phyloP scores from a whole-genome alignment of 176 grass and related monocot species.

The Oryza officinalis region DNA sequence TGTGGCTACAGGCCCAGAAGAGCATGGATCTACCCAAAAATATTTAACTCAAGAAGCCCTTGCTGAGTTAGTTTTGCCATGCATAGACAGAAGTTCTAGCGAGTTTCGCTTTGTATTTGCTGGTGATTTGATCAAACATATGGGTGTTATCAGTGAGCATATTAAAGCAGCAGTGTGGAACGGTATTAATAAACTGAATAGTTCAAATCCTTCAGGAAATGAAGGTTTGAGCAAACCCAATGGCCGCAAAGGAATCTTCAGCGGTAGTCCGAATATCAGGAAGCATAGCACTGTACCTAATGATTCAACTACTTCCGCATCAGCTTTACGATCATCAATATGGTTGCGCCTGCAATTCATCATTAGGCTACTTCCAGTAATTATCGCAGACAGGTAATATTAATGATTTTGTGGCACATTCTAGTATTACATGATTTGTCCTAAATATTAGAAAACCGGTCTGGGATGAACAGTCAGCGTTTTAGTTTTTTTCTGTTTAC shows the following conservation, averaged over 20 bases:
- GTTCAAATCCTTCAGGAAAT: constrained; percentile 59
- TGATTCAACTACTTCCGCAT: constrained; percentile 72
- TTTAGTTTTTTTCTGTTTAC: neutral
- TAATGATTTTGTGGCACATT: neutral
- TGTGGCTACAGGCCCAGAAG: constrained; percentile 52
- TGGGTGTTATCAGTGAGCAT: constrained; percentile 81
- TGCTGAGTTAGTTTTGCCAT: constrained; percentile 86
- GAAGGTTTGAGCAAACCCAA: constrained; percentile 74
- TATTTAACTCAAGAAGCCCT: constrained; percentile 88
- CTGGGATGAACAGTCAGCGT: neutral
- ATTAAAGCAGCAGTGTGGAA: constrained; percentile 66
- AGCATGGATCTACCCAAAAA: constrained; percentile 56
- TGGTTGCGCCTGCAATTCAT: constrained; percentile 95
- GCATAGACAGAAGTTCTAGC: constrained; percentile 79
- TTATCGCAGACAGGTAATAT: constrained; percentile 83
- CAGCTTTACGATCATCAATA: constrained; percentile 67
- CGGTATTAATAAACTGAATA: constrained; percentile 70
- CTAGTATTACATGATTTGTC: neutral
- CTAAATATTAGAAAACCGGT: neutral
- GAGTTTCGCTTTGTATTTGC: constrained; percentile 83
- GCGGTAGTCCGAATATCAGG: constrained; percentile 75
- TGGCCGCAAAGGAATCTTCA: constrained; percentile 73
- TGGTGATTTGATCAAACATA: constrained; percentile 91
- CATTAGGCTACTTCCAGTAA: constrained; percentile 86
- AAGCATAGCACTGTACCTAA: constrained; percentile 58